Base-by-base conservation (phyloP, 2,329 filamentous ascomycete species). In the Aspergillus uvarum region DNA sequence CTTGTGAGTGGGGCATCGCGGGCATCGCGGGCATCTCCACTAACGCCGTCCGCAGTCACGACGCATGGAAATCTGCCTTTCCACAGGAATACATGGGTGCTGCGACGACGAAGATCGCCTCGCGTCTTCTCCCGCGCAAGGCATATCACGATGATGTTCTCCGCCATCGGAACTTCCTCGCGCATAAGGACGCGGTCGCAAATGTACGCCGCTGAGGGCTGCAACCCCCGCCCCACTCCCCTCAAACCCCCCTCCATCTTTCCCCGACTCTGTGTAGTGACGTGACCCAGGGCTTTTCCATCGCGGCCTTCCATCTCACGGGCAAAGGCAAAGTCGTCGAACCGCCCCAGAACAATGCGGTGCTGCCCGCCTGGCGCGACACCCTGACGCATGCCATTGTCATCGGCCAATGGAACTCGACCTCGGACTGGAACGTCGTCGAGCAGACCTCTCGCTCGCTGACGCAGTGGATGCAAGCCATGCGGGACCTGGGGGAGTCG, bases 331-430 rank as follows among this genome's bases (percentile, higher is more conserved):
- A 51, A 5, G 61, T 63, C 7, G 61, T 65, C 19, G 8, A 53
- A 4, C 62, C 65, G 11, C 66, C 63, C n/a, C 61, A 35, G 11
- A 52, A 66, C 54, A 64, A 22, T 47, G 31, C 64, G 2, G 59
- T 67, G 12, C 57, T 80, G 5, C 77, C 76, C 0, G 75, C 77
- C 35, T 80, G 75, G 62, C 74, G 79, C 52, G 79, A 79, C 62
- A 73, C 75, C 10, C 74, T 78, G 5, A 68, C 76, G 2, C 78
- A 81, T 50, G 67, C 77, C 47, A 70, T 71, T 26, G 67, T 73
- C 21, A 64, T 67, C 4, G 47, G 64, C 0, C 56, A 59, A 44
- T 76, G 74, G 72, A 68, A 62, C 11, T 58, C 54, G 7, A 63
- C 60, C 12, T 55, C 62, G 1, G 35, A 38, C 29, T 67, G 66